A percentile compares a stretch with the other conserved stretches of the same genome.
phyloP scores from a whole-genome alignment of 2,329 filamentous ascomycete species.

The Cryphonectria japonica region DNA sequence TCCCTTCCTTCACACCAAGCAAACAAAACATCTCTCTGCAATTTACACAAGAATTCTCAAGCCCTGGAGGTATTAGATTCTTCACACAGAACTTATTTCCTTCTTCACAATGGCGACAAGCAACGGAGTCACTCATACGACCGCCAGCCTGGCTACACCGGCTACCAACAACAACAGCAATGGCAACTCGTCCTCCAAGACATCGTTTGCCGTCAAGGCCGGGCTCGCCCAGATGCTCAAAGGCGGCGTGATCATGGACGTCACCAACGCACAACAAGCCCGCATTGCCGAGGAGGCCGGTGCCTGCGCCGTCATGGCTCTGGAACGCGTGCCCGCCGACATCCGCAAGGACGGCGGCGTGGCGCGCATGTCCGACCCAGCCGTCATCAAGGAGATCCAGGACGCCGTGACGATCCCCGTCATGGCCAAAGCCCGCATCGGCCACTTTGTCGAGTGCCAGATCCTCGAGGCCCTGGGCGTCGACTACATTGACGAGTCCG shows the following conservation, averaged over 20 bases:
- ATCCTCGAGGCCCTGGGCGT: constrained; percentile 94
- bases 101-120: constrained; percentile 31
- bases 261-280: constrained; percentile 89
- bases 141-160: constrained; percentile 25
- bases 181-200: constrained; percentile 41
- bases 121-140: constrained; percentile 31
- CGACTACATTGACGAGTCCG: constrained; percentile 98
- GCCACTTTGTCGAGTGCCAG: constrained; percentile 98
- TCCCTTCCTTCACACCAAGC: neutral
- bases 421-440: constrained; percentile 98
- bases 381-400: constrained; percentile 96
- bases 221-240: constrained; percentile 98
- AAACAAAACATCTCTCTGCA: neutral
- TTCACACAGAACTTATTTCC: too few species aligned
- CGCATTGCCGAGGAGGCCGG: constrained; percentile 97
- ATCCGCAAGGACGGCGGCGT: constrained; percentile 93
- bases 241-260: constrained; percentile 99
- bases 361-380: constrained; percentile 93
- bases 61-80: neutral
- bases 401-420: constrained; percentile 93
- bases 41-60: neutral
- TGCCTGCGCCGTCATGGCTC: constrained; percentile 95
- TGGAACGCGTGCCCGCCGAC: constrained; percentile 95
- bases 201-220: constrained; percentile 86
- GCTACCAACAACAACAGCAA: constrained; percentile 31